Base-by-base conservation (phyloP, 495 filamentous ascomycete species). In the Poronia punctata region DNA sequence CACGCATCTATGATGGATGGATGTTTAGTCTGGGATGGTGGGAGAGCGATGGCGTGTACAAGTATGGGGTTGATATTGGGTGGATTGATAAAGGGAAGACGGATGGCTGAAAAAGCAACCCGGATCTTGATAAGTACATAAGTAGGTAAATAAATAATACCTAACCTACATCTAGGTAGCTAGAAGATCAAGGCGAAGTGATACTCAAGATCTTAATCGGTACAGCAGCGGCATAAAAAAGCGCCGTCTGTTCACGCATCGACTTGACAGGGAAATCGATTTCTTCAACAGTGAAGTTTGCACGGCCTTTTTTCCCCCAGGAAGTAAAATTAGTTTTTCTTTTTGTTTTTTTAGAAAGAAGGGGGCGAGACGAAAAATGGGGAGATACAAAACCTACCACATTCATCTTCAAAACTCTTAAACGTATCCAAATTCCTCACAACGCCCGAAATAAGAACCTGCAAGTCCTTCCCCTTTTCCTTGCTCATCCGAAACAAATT, bases 211-310 rank as follows among this genome's bases (percentile, higher is more conserved):
- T 72, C 21, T 52, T 57, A 15, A 79, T 75, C 0, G 75, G 71
- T 7, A 73, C 64, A 11, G 52, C 55, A 1, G 69, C 72, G 18
- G 70, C 62, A 46, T 79, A 70, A 46, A 80, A 81, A 46, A 80
- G 76, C 1, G 75, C 70, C 3, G 56, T 72, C 41, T 80, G 77
- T n/a, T 67, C 49, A 26, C 67, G 62, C 24, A 62, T 52, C 0
- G 61, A 31, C 9, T 64, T 64, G 7, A 65, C 67, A 30, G 68
- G 47, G 29, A 74, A 72, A 0, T 59, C 43, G 3, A 80, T 37
- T 7, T 59, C 53, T 28, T 75, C 57, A 5, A 70, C 53, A 0
- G 26, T 44, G 44, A 79, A 75, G 2, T 44, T 25, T 30, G 51
- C 53, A 14, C 30, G 40, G 35, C 58, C 67, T 74, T 24, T 27